Conservation (phyloP, 2,329 filamentous ascomycete species). For the Colletotrichum liriopes region DNA sequence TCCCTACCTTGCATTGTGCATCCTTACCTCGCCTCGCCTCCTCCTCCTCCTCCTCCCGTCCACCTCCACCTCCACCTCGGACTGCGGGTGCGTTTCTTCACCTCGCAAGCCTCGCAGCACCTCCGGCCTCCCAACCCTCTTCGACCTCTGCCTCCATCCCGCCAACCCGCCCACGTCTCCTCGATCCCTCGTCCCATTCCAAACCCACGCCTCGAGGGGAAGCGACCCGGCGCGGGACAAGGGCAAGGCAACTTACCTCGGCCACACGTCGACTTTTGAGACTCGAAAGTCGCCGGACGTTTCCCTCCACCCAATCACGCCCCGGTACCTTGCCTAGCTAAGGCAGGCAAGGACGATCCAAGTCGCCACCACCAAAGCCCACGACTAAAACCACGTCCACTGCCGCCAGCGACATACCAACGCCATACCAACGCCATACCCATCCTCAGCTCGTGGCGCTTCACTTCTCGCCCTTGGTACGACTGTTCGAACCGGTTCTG, state of each 20-base stretch:
- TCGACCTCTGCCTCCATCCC: not conserved
- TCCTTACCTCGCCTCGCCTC: constrained; percentile 1
- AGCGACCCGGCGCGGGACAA: not conserved
- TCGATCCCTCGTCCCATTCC: constrained; percentile 2
- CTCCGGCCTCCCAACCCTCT: not conserved
- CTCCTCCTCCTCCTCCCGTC: not conserved
- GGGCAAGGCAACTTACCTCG: constrained; percentile 21
- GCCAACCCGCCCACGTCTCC: not conserved
- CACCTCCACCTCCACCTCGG: not conserved
- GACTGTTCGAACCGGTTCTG: constrained; percentile 26
- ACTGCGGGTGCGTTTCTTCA: constrained; percentile 3
- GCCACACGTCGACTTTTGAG: constrained; percentile 13
- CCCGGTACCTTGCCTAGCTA: constrained; percentile 34
- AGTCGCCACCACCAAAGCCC: constrained; percentile 40
- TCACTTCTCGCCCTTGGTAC: constrained; percentile 37
- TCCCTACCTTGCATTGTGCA: not conserved
- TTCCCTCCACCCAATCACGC: constrained; percentile 16
- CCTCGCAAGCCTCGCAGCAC: not conserved
- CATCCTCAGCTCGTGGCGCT: constrained; percentile 39
- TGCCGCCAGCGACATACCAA: constrained; percentile 28
- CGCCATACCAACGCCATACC: constrained; percentile 33
- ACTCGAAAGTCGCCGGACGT: constrained; percentile 8
- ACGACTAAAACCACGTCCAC: constrained; percentile 40
- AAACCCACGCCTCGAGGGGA: not conserved
- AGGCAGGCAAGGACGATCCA: constrained; percentile 37